phyloP scores from a whole-genome alignment of 75 land plant species.

The Isoetes taiwanensis region DNA sequence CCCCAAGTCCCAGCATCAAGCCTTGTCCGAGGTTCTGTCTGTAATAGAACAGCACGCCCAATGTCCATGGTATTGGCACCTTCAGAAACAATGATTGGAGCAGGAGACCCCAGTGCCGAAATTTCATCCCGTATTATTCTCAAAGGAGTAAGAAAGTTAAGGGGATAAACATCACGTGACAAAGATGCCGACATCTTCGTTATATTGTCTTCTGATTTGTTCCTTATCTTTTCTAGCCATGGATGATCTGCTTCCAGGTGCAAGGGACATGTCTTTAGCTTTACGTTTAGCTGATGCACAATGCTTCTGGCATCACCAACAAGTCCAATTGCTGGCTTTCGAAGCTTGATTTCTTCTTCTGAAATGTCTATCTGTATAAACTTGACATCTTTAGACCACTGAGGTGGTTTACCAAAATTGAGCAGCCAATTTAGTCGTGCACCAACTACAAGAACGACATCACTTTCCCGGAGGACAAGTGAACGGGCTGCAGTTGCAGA shows the following conservation, averaged over 20 bases:
- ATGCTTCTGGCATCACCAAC: slow-evolving; percentile 74
- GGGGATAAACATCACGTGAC: slow-evolving; percentile 71
- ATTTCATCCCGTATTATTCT: slow-evolving; percentile 87
- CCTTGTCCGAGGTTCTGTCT: slow-evolving; percentile 87
- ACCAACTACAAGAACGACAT: slow-evolving; percentile 82
- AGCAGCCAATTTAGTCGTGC: slow-evolving; percentile 92
- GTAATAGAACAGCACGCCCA: slow-evolving; percentile 69
- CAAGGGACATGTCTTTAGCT: slow-evolving; percentile 78
- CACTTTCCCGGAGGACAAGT: slow-evolving; percentile 66
- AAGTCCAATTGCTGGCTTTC: slow-evolving; percentile 64
- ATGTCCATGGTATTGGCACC: slow-evolving; percentile 99
- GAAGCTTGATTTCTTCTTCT: slow-evolving; percentile 61
- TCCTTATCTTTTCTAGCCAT: slow-evolving; percentile 57
- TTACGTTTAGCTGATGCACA: slow-evolving; percentile 34
- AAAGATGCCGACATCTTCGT: slow-evolving; percentile 57
- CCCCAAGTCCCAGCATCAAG: slow-evolving; percentile 99
- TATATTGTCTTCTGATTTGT: slow-evolving; percentile 64
- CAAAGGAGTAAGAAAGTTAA: slow-evolving; percentile 87
- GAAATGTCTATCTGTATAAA: slow-evolving; percentile 76
- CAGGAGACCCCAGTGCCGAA: slow-evolving; percentile 51
- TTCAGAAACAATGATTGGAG: slow-evolving; percentile 84
- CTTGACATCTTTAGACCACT: slow-evolving; percentile 77
- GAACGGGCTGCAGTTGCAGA: slow-evolving; percentile 85
- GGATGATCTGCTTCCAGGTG: slow-evolving; percentile 64
- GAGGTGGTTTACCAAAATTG: slow-evolving; percentile 87